Evolutionary conservation across 139 green algal species (phyloP), one percentile per base, ranked within the genome.

Genomic region (Limnomonas spitsbergensis): DNA sequence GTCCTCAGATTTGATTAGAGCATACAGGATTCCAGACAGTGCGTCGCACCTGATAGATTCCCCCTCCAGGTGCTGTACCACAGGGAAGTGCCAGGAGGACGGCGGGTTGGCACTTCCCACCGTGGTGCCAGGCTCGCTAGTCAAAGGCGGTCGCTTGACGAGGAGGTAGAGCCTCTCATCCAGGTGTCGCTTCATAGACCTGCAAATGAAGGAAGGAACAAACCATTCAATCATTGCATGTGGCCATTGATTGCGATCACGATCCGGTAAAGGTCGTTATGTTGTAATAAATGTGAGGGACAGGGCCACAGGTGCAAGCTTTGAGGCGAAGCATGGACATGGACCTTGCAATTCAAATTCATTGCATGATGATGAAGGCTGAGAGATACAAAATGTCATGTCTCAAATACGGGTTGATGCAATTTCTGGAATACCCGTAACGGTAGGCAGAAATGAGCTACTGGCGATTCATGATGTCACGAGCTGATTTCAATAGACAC

Each of bases 151-250:
- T 61, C 69, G 39, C 38, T 68, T 70, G 7, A 87, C 82, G 40
- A 87, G 36, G 32, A 87, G 69, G 56, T 82, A 87, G 35, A 87
- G 47, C 14, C 69, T 70, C 26, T 79, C 38, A 2, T 39, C 53
- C 26, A 84, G 42, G 2, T 34, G 40, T 20, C 82, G 82, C 37
- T 53, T 53, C 78, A 87, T 84, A 35, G 71, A 79, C 35, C 82
- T 86, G 61, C 47, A 61, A 14, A 27, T 24, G 34, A 40, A 27
- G 38, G 47, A 14, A 61, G 2, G 39, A 72, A 37, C 1, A 38
- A 37, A 4, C 1, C 54, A 75, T 52, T 40, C 32, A 37, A 29
- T 32, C n/a, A 7, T 6, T 31, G 2, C 1, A 31, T 4, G 29
- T 3, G 2, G 54, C 40, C 40, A 7, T 66, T 32, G 3, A 76